Percentiles rank a stretch among this genome's conserved stretches.
Evolutionary conservation across 2,329 filamentous ascomycete species (phyloP).

Genomic region (Ceratocystis harringtonii): DNA sequence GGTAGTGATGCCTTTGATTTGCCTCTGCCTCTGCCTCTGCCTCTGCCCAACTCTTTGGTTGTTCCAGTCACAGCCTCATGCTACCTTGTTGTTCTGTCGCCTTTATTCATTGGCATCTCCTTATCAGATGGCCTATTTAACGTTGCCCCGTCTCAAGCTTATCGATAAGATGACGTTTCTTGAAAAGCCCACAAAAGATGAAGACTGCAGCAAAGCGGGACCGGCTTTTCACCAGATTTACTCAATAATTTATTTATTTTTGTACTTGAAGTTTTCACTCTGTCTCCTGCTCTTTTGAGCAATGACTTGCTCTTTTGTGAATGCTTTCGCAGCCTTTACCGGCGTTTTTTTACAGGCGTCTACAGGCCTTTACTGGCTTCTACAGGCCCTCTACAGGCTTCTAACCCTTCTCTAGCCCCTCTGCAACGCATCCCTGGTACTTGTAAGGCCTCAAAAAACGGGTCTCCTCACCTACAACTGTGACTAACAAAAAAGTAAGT

Average conservation of each 20-base stretch:
- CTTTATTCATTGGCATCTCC: not conserved
- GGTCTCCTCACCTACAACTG: conserved; percentile 2
- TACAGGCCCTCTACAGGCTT: not conserved
- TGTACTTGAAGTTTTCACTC: not conserved
- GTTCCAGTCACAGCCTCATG: not conserved
- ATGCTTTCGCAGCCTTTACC: too few species aligned
- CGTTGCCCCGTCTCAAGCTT: not conserved
- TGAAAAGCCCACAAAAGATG: not conserved
- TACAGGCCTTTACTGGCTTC: not conserved
- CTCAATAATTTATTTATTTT: not conserved
- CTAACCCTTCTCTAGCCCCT: not conserved
- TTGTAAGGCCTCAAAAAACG: not conserved
- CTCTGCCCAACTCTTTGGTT: not conserved
- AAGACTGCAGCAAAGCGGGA: not conserved
- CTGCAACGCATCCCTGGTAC: too few species aligned
- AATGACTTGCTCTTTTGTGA: too few species aligned
- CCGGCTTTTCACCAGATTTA: not conserved
- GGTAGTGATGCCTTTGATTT: not conserved
- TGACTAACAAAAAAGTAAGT: conserved; percentile 11
- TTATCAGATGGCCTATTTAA: conserved; percentile 8
- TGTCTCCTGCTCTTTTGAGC: not conserved
- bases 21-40: not conserved
- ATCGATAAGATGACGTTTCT: conserved; percentile 9
- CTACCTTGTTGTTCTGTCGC: not conserved
- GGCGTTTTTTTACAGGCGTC: too few species aligned